Percentiles rank a stretch among this genome's conserved stretches.
Evolutionary conservation across 2,329 filamentous ascomycete genomes (phyloP).

Genomic region (Endoconidiophora laricicola): DNA sequence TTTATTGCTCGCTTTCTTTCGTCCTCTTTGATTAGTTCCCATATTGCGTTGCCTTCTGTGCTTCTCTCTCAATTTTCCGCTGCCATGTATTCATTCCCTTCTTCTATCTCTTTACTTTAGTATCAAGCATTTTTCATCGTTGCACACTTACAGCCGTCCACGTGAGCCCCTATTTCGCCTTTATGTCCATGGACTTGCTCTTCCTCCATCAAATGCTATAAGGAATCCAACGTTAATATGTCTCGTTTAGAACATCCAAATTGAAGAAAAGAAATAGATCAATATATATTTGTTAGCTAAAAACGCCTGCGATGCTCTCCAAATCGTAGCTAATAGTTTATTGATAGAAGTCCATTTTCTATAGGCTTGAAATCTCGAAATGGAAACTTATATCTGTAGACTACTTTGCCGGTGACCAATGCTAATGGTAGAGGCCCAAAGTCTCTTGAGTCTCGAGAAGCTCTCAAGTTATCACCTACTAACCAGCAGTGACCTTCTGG

Average conservation of each 20-base stretch:
- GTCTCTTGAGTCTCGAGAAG: constrained; percentile 69
- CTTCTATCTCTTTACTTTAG: constrained; percentile 2
- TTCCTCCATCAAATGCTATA: too few species aligned
- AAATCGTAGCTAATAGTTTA: background rate
- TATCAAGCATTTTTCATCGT: background rate
- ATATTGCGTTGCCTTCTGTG: background rate
- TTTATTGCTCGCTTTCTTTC: background rate
- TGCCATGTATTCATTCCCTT: constrained; percentile 1
- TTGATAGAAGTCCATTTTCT: constrained; percentile 24
- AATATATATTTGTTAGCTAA: too few species aligned
- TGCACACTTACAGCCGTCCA: too few species aligned
- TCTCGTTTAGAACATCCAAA: too few species aligned
- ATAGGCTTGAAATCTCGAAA: constrained; percentile 28
- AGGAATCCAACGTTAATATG: too few species aligned
- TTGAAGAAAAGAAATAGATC: too few species aligned
- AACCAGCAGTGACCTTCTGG: constrained; percentile 87
- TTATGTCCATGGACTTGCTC: too few species aligned
- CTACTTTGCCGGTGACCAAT: constrained; percentile 67
- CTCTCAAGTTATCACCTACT: constrained; percentile 70
- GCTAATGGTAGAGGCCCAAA: constrained; percentile 79
- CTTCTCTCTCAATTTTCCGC: too few species aligned
- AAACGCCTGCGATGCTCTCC: too few species aligned
- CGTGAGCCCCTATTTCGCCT: too few species aligned
- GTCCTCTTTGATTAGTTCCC: background rate
- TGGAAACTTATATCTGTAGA: constrained; percentile 41